Evolutionary conservation across 148 eudicot genomes (phyloP), one percentile per base, ranked within the genome.

Genomic region (Drosera capensis): DNA sequence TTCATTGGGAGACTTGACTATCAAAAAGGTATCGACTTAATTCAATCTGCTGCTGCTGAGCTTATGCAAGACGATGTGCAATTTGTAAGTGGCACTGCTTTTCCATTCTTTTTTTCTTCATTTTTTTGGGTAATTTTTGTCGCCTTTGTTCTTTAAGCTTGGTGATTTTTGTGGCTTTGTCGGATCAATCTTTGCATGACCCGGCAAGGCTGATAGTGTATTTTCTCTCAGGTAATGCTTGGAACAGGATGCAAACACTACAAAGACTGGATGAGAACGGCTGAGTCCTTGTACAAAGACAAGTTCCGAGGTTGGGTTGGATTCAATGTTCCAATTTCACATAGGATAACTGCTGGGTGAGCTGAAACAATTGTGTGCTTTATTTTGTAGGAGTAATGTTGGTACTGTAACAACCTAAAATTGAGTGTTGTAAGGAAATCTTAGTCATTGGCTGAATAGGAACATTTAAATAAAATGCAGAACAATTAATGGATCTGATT

Each of bases 271-370:
- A 85, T 92, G 99, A 81, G 95, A 69, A 68, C 71, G 19, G 55
- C 68, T 2, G 99, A 92, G 51, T 48, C 48, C 25, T n/a, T 26
- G 4, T 76, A 78, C 39, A 66, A 23, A 59, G 88, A 92, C 63
- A 85, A 72, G 66, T 85, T 66, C 23, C 70, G 94, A 20, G 95
- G 82, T 25, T 92, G 99, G 99, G 99, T 92, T 66, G 99, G 99
- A 41, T 92, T 92, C 48, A 78, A 74, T 43, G 86, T 92, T 48
- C 99, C 99, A 30, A 72, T 92, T 49, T 92, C 99, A 47, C 99
- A 92, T 55, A 60, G 65, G 57, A 85, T 92, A 45, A 92, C 99
- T 45, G 93, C 99, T 20, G 99, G 99, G 99, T 92, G 85, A 62
- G 34, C 55, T 6, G 20, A 48, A 16, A 1, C 5, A 52, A 28